Base-by-base conservation (phyloP, 2,329 filamentous ascomycete species). In the Calonectria montana region DNA sequence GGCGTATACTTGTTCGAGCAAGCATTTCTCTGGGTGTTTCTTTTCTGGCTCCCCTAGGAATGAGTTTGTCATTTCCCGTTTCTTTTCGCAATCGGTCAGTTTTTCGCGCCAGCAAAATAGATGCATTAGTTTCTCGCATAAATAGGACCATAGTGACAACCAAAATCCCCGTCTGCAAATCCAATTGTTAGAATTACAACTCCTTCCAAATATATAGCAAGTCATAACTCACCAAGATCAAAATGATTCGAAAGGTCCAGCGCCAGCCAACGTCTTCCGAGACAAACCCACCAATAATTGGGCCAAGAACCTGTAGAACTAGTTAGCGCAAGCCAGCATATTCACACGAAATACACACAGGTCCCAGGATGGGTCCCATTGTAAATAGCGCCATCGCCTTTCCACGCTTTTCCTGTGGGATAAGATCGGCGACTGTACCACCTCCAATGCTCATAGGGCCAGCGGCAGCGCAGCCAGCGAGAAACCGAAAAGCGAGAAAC, bases 1-100 rank as follows among this genome's bases (percentile, higher is more conserved):
- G 87, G 9, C 85, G 77, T n/a, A 83, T 73, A 3, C 83, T 72
- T 18, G 80, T 80, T 13, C 48, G 89, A 53, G 47, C 65, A 62
- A 76, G 77, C 62, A 73, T 73, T 69, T 75, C 76, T 12, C 71
- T 41, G 1, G 70, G 71, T 65, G 65, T 31, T 67, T 66, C 21
- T 53, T 59, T 41, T 43, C 57, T 12, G 69, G 64, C 37, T 18
- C 76, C 67, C 5, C 55, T 53, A 2, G 55, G 37, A 27, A 25
- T n/a, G 10, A 65, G 47, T 13, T 65, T 65, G 18, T 65, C 63
- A 25, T 73, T 70, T 50, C 67, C 64, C 16, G 71, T 57, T 31
- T 64, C 47, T 25, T 61, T 65, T 9, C 69, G 64, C 16, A 67
- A 21, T 16, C 29, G 27, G 16, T 50, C 29, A 25, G 65, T 41